Conservation (phyloP, 2,329 filamentous ascomycete genomes). For the Ceratocystis huliohia region DNA sequence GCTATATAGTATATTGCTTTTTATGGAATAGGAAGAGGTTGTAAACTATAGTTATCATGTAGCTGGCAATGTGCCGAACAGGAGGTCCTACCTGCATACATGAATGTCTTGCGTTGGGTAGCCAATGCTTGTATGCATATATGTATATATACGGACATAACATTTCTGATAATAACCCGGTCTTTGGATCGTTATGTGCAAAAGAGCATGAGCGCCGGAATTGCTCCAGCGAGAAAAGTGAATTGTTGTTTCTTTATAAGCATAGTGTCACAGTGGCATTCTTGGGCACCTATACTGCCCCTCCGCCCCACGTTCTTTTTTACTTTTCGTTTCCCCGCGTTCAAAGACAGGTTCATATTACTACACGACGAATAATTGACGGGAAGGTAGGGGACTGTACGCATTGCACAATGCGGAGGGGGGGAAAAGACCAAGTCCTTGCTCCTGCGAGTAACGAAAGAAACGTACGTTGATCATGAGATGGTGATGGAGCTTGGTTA, state of each 20-base stretch:
- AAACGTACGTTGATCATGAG: conserved; percentile 18
- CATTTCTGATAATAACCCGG: background rate
- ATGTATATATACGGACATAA: background rate
- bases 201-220: no score
- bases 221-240: no score
- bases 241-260: background rate
- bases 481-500: background rate
- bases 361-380: no score
- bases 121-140: background rate
- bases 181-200: background rate
- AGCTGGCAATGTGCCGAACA: background rate
- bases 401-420: background rate
- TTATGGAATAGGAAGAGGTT: background rate
- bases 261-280: background rate
- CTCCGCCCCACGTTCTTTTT: background rate
- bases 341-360: background rate
- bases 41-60: background rate
- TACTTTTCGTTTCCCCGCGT: background rate
- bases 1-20: background rate
- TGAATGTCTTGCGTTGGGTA: background rate
- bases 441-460: background rate
- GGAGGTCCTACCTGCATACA: background rate
- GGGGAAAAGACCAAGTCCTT: background rate
- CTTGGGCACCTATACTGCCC: background rate
- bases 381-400: background rate